Percentiles rank a stretch among this genome's conserved stretches.
These are phyloP conservation scores for Barnettozyma siamensis DNA, from an alignment of 805 yeast genomes.

Conservation along the genomic window DNA sequence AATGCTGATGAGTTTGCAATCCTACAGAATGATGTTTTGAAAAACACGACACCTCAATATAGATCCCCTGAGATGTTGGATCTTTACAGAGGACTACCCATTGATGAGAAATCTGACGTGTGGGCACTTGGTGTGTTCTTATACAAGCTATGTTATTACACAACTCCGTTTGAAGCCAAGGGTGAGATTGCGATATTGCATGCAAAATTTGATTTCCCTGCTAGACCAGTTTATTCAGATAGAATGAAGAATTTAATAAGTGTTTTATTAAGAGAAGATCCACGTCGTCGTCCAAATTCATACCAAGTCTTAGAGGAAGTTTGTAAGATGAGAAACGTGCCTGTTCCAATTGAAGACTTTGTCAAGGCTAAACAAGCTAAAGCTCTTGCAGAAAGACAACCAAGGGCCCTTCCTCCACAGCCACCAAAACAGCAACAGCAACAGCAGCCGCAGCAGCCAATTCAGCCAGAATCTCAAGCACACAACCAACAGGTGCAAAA, in stretches of 20 bases:
- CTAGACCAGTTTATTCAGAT: conserved; percentile 52
- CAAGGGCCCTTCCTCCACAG: neutral
- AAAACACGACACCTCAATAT: conserved; percentile 81
- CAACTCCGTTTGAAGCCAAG: conserved; percentile 71
- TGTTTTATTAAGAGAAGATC: conserved; percentile 58
- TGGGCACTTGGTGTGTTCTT: conserved; percentile 83
- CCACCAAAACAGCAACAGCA: conserved; percentile 1
- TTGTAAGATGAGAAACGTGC: conserved; percentile 50
- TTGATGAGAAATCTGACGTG: conserved; percentile 76
- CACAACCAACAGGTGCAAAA: neutral
- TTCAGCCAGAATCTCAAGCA: neutral
- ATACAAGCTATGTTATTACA: conserved; percentile 73
- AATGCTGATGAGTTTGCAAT: conserved; percentile 52
- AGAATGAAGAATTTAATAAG: conserved; percentile 59
- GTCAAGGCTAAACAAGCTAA: conserved; percentile 26
- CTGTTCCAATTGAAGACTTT: conserved; percentile 36
- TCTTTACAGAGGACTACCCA: conserved; percentile 57
- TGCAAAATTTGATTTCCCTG: conserved; percentile 48
- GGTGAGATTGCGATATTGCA: conserved; percentile 61
- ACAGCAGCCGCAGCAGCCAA: conserved; percentile 5
- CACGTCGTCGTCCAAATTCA: conserved; percentile 67
- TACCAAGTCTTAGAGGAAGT: conserved; percentile 67
- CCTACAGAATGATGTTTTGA: conserved; percentile 64
- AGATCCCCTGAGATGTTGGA: conserved; percentile 84
- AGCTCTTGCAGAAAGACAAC: conserved; percentile 2